Evolutionary conservation across 176 grass and related monocot genomes (phyloP).

Genomic region (Themeda triandra): DNA sequence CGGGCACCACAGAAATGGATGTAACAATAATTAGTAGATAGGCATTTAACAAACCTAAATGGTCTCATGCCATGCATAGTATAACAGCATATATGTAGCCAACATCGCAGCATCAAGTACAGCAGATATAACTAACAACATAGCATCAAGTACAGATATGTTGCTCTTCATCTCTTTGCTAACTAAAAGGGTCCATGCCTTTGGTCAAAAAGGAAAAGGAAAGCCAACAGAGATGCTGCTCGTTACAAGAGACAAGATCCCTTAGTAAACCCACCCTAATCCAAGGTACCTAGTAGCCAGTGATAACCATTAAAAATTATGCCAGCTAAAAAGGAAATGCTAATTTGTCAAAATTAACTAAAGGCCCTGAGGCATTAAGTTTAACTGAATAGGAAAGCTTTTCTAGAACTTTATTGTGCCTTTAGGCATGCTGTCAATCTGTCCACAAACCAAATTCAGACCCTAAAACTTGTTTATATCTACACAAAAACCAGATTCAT

Average conservation of each 20-base stretch:
- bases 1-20: too few species aligned
- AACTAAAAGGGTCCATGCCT: background rate
- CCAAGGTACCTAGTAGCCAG: too few species aligned
- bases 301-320: too few species aligned
- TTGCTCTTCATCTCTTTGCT: background rate
- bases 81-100: background rate
- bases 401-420: constrained; percentile 18
- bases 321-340: background rate
- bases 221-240: background rate
- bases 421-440: constrained; percentile 14
- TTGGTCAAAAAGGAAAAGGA: background rate
- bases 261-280: too few species aligned
- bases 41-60: background rate
- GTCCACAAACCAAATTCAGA: background rate
- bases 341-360: background rate
- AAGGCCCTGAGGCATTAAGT: constrained; percentile 14
- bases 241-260: too few species aligned
- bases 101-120: background rate
- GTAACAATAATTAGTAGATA: background rate
- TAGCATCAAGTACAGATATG: background rate
- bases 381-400: constrained; percentile 4
- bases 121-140: background rate
- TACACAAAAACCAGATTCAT: too few species aligned
- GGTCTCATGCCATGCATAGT: background rate
- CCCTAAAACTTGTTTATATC: background rate